Evolutionary conservation across 371 early-diverging fungal species (phyloP).

Genomic region (Mortierella sp.): DNA sequence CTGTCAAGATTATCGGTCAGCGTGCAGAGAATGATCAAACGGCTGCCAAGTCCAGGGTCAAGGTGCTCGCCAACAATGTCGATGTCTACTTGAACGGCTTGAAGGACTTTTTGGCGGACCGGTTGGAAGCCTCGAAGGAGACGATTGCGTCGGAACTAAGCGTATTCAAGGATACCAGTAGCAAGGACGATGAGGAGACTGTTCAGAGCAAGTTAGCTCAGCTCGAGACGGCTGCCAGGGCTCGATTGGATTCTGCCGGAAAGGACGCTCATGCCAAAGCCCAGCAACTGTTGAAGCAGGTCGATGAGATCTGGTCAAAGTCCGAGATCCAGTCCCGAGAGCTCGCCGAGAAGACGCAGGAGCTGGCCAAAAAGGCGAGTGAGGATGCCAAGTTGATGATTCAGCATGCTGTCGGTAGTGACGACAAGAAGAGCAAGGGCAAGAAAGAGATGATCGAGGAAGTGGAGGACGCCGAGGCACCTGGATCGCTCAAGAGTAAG

Average conservation of each 20-base stretch:
- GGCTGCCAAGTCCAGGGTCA: constrained; percentile 27
- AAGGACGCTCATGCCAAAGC: constrained; percentile 62
- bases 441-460: neutral
- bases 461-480: neutral
- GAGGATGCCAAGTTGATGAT: constrained; percentile 23
- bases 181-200: constrained; percentile 38
- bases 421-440: neutral
- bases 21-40: constrained; percentile 27
- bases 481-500: constrained; percentile 8
- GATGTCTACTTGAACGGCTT: constrained; percentile 42
- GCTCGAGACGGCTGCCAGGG: constrained; percentile 28
- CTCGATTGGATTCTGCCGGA: constrained; percentile 52
- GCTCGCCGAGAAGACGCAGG: constrained; percentile 21
- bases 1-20: constrained; percentile 35
- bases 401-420: neutral
- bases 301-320: constrained; percentile 37
- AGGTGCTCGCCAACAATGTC: constrained; percentile 34
- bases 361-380: constrained; percentile 18
- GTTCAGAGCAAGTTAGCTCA: constrained; percentile 29
- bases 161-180: constrained; percentile 47
- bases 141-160: constrained; percentile 34
- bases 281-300: constrained; percentile 39
- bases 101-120: constrained; percentile 38
- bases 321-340: constrained; percentile 35
- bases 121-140: constrained; percentile 45